Conservation (phyloP, 1,284 basidiomycete species). For the Prillingera fragicola region DNA sequence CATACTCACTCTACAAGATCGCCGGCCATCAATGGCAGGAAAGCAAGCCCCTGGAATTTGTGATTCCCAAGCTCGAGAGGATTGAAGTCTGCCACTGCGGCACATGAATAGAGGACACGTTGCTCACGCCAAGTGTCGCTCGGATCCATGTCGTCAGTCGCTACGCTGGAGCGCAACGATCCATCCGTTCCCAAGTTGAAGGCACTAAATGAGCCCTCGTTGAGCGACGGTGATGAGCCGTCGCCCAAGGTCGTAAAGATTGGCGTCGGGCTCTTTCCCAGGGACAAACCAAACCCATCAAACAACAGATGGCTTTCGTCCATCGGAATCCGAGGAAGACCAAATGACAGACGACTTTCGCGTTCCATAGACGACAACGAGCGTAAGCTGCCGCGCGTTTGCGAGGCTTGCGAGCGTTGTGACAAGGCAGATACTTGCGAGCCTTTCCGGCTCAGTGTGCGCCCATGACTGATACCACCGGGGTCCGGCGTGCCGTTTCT, state of each 20-base stretch:
- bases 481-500: too few species aligned
- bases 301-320: slow-evolving; percentile 18
- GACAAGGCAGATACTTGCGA: background rate
- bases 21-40: slow-evolving; percentile 37
- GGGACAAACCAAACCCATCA: slow-evolving; percentile 23
- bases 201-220: too few species aligned
- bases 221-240: too few species aligned
- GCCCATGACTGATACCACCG: too few species aligned
- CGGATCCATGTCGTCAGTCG: slow-evolving; percentile 24
- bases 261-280: slow-evolving; percentile 10
- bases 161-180: too few species aligned
- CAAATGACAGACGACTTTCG: slow-evolving; percentile 36
- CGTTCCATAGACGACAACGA: too few species aligned
- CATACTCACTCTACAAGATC: slow-evolving; percentile 43
- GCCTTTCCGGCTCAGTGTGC: too few species aligned
- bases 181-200: too few species aligned
- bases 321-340: slow-evolving; percentile 32
- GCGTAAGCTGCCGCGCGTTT: too few species aligned
- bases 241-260: background rate
- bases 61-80: slow-evolving; percentile 27
- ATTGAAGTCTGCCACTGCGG: slow-evolving; percentile 44
- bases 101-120: slow-evolving; percentile 41
- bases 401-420: background rate
- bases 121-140: slow-evolving; percentile 38
- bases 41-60: slow-evolving; percentile 37